Evolutionary conservation across 83 land plant species (phyloP), one percentile per base, ranked within the genome.

Genomic region (Picea abies): DNA sequence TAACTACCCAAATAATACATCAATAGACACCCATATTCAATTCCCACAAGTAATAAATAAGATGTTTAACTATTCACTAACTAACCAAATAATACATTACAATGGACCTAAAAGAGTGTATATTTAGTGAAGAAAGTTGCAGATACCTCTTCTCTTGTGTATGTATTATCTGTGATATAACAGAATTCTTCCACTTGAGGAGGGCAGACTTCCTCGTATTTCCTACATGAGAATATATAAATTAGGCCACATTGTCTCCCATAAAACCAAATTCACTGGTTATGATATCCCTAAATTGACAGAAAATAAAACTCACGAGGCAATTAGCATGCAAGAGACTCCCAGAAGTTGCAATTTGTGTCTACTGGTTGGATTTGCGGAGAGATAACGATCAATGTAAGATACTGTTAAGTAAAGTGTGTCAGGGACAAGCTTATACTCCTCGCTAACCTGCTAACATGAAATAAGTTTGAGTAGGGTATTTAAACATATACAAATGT

Each of bases 301-400:
- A 23, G n/a, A 56, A 2, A 52, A 61, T 4, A 81, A 79, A 65
- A 88, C 95, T 86, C 90, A 96, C 95, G 99, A 93, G 32, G 99
- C 99, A 88, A 97, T 94, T 37, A 97, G 90, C 99, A 97, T 97
- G 94, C 99, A 91, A 56, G 98, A 83, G 39, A 97, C 90, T 35
- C 99, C 99, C 83, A 97, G 83, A 0, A 97, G 91, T 78, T 97
- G 99, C 32, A 97, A 87, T 70, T 87, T 87, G 58, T 90, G 93
- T 29, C 95, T 94, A 22, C 87, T 90, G 19, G 96, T 91, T 41
- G 83, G 82, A 84, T 92, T 91, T 35, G 71, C 83, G 39, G 99
- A 97, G 2, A 97, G 91, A 85, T 90, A 97, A 10, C 94, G 90
- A 83, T 97, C 99, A 61, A 97, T 93, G 83, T 93, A 87, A 47